Evolutionary conservation across 2,329 filamentous ascomycete species (phyloP).

Genomic region (Fusarium tricinctum): DNA sequence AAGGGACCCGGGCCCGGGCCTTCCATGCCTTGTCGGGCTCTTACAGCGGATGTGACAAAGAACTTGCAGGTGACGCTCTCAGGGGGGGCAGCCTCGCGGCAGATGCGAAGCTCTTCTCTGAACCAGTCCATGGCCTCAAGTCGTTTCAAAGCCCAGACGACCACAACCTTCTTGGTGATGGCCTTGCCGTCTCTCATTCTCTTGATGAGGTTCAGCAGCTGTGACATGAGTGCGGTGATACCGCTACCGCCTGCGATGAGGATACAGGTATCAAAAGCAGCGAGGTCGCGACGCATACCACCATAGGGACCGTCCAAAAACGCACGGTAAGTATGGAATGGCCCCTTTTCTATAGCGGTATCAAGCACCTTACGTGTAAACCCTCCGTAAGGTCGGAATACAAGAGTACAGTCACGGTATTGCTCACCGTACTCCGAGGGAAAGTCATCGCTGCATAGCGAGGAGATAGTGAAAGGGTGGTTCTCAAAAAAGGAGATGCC

Average conservation of each 20-base stretch:
- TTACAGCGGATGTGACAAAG: slow-evolving; percentile 82
- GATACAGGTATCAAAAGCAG: slow-evolving; percentile 93
- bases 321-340: slow-evolving; percentile 91
- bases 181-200: slow-evolving; percentile 95
- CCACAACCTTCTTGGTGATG: slow-evolving; percentile 88
- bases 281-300: slow-evolving; percentile 89
- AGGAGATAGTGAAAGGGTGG: slow-evolving; percentile 95
- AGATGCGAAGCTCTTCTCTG: slow-evolving; percentile 92
- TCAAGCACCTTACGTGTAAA: slow-evolving; percentile 90
- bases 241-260: slow-evolving; percentile 94
- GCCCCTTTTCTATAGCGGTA: slow-evolving; percentile 85
- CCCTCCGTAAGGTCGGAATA: slow-evolving; percentile 91
- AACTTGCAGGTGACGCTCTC: slow-evolving; percentile 94
- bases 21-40: slow-evolving; percentile 52
- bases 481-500: slow-evolving; percentile 92
- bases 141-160: slow-evolving; percentile 93
- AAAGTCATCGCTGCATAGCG: slow-evolving; percentile 92
- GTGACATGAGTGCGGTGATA: slow-evolving; percentile 92
- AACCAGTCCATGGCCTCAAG: slow-evolving; percentile 98
- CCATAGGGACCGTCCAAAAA: slow-evolving; percentile 96
- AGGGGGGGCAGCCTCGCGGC: slow-evolving; percentile 87
- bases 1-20: slow-evolving; percentile 66
- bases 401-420: slow-evolving; percentile 88
- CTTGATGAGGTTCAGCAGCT: slow-evolving; percentile 94
- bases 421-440: slow-evolving; percentile 90